These are phyloP conservation scores for Cladophialophora chaetospira DNA, from an alignment of 2,329 filamentous ascomycete genomes.

Conservation along the genomic window DNA sequence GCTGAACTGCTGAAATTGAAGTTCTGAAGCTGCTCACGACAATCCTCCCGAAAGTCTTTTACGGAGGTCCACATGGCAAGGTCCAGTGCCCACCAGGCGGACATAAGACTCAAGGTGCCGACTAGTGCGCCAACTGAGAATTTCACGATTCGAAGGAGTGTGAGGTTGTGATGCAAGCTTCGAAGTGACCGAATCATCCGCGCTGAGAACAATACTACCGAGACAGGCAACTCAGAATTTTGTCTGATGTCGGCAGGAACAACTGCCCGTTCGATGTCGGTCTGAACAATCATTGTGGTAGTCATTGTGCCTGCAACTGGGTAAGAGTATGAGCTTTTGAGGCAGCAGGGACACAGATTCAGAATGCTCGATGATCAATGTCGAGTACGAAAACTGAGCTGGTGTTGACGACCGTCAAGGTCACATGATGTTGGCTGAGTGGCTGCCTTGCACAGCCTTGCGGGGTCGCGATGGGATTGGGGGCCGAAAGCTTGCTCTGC, in stretches of 20 bases:
- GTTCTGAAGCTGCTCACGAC: slow-evolving; percentile 1
- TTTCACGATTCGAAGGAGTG: neutral
- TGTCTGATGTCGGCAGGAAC: neutral
- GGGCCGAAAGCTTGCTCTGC: neutral
- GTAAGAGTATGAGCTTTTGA: neutral
- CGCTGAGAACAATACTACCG: neutral
- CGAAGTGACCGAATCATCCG: neutral
- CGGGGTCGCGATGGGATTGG: neutral
- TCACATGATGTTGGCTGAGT: neutral
- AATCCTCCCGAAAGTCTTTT: slow-evolving; percentile 4
- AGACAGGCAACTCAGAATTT: neutral
- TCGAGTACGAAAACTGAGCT: too few relatives aligned
- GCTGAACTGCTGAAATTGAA: neutral
- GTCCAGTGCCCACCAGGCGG: neutral
- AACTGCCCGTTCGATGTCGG: neutral
- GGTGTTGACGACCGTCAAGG: neutral
- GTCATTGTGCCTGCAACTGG: neutral
- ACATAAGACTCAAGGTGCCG: neutral
- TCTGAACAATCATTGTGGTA: neutral
- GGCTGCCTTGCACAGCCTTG: neutral
- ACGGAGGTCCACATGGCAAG: slow-evolving; percentile 5
- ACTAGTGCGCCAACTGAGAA: neutral
- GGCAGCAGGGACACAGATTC: too few relatives aligned
- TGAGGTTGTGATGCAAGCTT: neutral
- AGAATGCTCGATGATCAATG: too few relatives aligned